These are phyloP conservation scores for Hypoxylon trugodes DNA, from an alignment of 495 filamentous ascomycete genomes.

Conservation along the genomic window DNA sequence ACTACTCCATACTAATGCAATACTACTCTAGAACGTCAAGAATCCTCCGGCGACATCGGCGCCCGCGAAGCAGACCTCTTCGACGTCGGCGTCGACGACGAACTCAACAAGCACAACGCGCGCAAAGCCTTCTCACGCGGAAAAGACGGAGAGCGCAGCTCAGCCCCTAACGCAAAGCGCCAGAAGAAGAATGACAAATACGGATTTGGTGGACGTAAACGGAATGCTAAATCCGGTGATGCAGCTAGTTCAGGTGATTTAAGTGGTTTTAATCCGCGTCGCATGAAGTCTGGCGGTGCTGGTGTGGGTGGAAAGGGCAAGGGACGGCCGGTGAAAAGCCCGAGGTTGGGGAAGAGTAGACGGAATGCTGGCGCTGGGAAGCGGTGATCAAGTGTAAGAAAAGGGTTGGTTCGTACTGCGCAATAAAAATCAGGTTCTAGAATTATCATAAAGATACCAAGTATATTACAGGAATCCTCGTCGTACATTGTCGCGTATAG, in stretches of 20 bases:
- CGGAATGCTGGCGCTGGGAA: conserved; percentile 47
- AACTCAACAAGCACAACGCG: conserved; percentile 55
- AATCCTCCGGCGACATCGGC: conserved; percentile 65
- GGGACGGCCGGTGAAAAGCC: conserved; percentile 18
- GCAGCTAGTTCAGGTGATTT: conserved; percentile 80
- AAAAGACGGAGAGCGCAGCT: conserved; percentile 46
- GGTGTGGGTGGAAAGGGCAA: conserved; percentile 29
- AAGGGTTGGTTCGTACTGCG: neutral
- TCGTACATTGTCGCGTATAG: conserved; percentile 9
- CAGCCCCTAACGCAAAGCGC: conserved; percentile 71
- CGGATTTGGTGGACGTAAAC: conserved; percentile 95
- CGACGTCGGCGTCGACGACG: conserved; percentile 90
- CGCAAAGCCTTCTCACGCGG: conserved; percentile 55
- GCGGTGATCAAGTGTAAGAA: conserved; percentile 21
- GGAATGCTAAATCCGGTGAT: conserved; percentile 86
- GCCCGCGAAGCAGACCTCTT: conserved; percentile 89
- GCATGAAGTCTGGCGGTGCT: conserved; percentile 76
- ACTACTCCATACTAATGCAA: conserved; percentile 19
- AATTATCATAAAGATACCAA: conserved; percentile 25
- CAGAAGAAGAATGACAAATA: conserved; percentile 93
- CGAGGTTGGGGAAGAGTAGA: conserved; percentile 51
- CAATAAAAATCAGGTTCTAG: neutral
- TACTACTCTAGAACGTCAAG: conserved; percentile 76
- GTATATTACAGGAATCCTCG: neutral
- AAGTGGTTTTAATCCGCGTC: conserved; percentile 77